phyloP scores from a whole-genome alignment of 352 stramenopile genomes.

The Phytophthora rubi region DNA sequence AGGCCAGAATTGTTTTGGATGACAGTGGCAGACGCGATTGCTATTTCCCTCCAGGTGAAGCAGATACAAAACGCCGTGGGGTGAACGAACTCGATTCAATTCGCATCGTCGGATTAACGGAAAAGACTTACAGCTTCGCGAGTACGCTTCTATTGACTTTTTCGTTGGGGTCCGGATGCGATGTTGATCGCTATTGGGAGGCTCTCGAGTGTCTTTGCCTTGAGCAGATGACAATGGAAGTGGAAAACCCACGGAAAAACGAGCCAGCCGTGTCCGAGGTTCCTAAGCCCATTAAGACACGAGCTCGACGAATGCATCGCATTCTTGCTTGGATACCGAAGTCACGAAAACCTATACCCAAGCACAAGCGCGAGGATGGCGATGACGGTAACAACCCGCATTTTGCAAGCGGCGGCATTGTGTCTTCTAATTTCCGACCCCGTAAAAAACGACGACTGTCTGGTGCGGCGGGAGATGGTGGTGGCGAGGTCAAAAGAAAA shows the following conservation, averaged over 20 bases:
- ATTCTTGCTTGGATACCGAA: conserved; percentile 80
- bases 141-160: conserved; percentile 65
- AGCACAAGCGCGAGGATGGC: conserved; percentile 34
- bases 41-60: conserved; percentile 5
- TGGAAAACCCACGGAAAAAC: conserved; percentile 57
- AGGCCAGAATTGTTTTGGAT: conserved; percentile 59
- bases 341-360: conserved; percentile 50
- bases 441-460: conserved; percentile 41
- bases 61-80: conserved; percentile 15
- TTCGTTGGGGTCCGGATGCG: conserved; percentile 39
- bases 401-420: conserved; percentile 62
- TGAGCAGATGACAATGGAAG: conserved; percentile 84
- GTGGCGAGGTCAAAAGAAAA: conserved; percentile 18
- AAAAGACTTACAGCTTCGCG: conserved; percentile 77
- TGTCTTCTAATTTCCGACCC: conserved; percentile 57
- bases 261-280: conserved; percentile 63
- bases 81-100: conserved; percentile 45
- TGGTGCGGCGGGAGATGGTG: conserved; percentile 1
- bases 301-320: conserved; percentile 68
- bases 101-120: conserved; percentile 64
- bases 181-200: conserved; percentile 80
- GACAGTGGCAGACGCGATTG: conserved; percentile 30
- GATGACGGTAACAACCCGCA: conserved; percentile 1
- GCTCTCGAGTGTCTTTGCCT: conserved; percentile 80
- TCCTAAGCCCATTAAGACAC: conserved; percentile 65